A percentile compares a stretch with the other conserved stretches of the same genome.
Evolutionary conservation across 768 basidiomycete genomes (phyloP).

Genomic region (Neoboletus brunneissimus): DNA sequence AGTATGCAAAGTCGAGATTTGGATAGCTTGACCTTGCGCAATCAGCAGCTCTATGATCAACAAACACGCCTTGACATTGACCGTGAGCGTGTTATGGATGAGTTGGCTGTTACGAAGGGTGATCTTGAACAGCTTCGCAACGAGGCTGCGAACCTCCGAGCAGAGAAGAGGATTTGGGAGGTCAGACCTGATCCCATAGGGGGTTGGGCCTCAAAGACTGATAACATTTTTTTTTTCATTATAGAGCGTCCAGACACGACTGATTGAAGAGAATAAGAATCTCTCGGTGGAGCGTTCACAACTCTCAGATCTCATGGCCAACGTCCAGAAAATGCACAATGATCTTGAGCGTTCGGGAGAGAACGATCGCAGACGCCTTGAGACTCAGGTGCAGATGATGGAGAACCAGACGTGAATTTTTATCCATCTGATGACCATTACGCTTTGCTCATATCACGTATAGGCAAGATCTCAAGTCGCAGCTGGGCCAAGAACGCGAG

Average conservation of each 20-base stretch:
- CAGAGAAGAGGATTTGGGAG: conserved; percentile 94
- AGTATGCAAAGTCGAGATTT: conserved; percentile 60
- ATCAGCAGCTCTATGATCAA: conserved; percentile 70
- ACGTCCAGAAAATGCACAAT: conserved; percentile 86
- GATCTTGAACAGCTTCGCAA: conserved; percentile 76
- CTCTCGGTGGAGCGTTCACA: conserved; percentile 80
- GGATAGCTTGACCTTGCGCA: conserved; percentile 63
- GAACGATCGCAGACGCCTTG: conserved; percentile 78
- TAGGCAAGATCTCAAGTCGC: conserved; percentile 72
- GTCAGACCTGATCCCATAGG: conserved; percentile 41
- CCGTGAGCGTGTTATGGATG: conserved; percentile 64
- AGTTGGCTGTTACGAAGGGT: conserved; percentile 55
- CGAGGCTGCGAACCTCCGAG: conserved; percentile 83
- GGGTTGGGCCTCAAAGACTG: background rate
- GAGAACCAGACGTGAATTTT: conserved; percentile 71
- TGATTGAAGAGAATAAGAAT: conserved; percentile 82
- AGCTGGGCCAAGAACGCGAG: conserved; percentile 75
- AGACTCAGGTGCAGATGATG: conserved; percentile 73
- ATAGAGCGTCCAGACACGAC: conserved; percentile 73
- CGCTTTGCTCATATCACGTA: conserved; percentile 1
- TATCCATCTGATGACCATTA: background rate
- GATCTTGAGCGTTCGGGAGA: conserved; percentile 82
- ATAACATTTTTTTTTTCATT: conserved; percentile 5
- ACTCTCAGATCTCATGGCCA: conserved; percentile 82
- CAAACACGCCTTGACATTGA: conserved; percentile 75